Base-by-base conservation (phyloP, 768 basidiomycete genomes). In the Tubosaeta brunneosetosa region DNA sequence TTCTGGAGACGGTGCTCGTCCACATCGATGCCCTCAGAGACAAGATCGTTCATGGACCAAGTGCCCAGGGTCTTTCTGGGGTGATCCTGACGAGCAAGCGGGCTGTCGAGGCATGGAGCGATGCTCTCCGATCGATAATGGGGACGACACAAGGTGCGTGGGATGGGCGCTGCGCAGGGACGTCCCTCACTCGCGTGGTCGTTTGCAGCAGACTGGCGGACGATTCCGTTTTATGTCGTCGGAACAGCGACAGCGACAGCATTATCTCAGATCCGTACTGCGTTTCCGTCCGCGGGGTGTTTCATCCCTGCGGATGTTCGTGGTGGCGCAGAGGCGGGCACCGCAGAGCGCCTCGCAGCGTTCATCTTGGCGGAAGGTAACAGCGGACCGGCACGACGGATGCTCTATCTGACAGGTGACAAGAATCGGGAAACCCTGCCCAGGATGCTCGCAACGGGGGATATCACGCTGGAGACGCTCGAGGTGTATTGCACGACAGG, bases 371-470 rank as follows among this genome's bases (percentile, higher is more conserved):
- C 55, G 0, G 74, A 78, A 47, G 46, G 66, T 1, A 34, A 53
- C 11, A 52, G 38, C 12, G 74, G 63, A 29, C 25, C 43, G 6
- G 55, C 32, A 4, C 56, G 32, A 32, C 58, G 50, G 25, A 62
- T 94, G 44, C 66, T 94, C 6, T 92, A 91, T 64, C 76, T 95
- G 9, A 89, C 84, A 11, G 91, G 91, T 19, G 92, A 94, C 76
- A 94, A 93, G 74, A 91, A 89, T 53, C 74, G 81, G 16, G 88
- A 91, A 55, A 84, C 80, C 0, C 67, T 93, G 2, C 70, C 80
- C 0, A 70, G 55, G 14, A 74, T 84, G 9, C 70, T 93, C 34
- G 51, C 55, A 0, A 72, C 71, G 0, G 77, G 71, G 1, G 73
- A 73, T 1, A 63, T 88, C 2, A 58, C 59, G 32, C 63, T 88